Conservation (phyloP, 2,329 filamentous ascomycete genomes). For the Aphanocladium album region DNA sequence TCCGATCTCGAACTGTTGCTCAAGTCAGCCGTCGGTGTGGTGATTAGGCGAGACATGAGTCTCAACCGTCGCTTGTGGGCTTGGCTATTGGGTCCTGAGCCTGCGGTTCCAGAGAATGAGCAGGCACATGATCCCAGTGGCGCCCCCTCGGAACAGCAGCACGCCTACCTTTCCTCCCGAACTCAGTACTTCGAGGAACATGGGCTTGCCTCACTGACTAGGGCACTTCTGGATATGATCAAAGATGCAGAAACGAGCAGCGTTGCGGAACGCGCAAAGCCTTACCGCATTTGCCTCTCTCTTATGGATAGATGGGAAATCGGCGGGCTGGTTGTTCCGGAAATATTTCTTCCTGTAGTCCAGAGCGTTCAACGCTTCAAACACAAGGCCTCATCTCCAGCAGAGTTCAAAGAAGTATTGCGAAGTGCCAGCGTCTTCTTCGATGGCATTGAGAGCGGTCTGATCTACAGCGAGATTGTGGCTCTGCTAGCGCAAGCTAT, state of each 20-base stretch:
- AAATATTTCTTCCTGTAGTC: slow-evolving; percentile 82
- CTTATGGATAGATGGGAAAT: slow-evolving; percentile 99
- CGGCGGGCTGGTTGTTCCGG: slow-evolving; percentile 79
- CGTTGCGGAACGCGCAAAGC: slow-evolving; percentile 64
- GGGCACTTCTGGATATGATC: slow-evolving; percentile 74
- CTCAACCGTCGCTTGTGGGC: slow-evolving; percentile 91
- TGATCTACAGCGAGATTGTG: slow-evolving; percentile 84
- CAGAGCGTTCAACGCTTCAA: slow-evolving; percentile 75
- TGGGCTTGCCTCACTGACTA: slow-evolving; percentile 69
- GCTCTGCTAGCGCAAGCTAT: slow-evolving; percentile 60
- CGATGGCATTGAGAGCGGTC: slow-evolving; percentile 87
- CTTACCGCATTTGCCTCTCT: slow-evolving; percentile 88
- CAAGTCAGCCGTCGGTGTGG: slow-evolving; percentile 78
- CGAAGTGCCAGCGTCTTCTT: slow-evolving; percentile 95
- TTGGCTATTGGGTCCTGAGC: slow-evolving; percentile 85
- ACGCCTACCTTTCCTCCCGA: slow-evolving; percentile 48
- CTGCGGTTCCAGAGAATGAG: slow-evolving; percentile 44
- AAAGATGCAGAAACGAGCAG: slow-evolving; percentile 31
- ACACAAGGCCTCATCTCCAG: slow-evolving; percentile 54
- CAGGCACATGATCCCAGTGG: slow-evolving; percentile 40
- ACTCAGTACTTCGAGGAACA: slow-evolving; percentile 80
- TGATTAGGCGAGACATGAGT: slow-evolving; percentile 91
- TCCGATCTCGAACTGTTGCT: slow-evolving; percentile 78
- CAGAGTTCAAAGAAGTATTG: slow-evolving; percentile 78
- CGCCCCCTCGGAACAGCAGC: slow-evolving; percentile 37